Evolutionary conservation across 140 eudicot genomes (phyloP), one percentile per base, ranked within the genome.

Genomic region (Bidens hawaiensis): DNA sequence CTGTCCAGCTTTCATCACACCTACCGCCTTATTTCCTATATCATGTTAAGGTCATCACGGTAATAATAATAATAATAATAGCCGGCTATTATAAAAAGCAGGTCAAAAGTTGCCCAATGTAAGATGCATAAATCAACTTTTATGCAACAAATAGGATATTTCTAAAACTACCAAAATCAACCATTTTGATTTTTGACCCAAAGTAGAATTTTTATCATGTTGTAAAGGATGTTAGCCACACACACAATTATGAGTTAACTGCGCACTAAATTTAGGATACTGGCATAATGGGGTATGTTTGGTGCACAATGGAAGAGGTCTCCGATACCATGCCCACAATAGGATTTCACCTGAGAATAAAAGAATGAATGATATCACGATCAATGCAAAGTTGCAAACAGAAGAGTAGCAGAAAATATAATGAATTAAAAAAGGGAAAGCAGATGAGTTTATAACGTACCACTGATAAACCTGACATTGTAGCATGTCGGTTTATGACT

Each of bases 261-360:
- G 17, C 23, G 12, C 16, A 28, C 31, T 27, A 13, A 17, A 53
- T 34, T 22, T 61, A 84, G 98, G 96, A 87, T 91, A 91, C 98
- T 84, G 40, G 95, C 82, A 80, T 91, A 91, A 76, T 87, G 98
- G 48, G 98, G 98, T 47, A 91, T 87, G 73, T 87, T 91, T 65
- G 98, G 98, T 64, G 98, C 96, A 76, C 96, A 87, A 38, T 91
- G 98, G 85, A 91, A 91, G 76, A 87, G 98, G 61, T 87, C 98
- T 67, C 98, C 98, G 23, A 91, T 87, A 46, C 98, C 98, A 82
- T 91, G 98, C 58, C 98, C 98, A 60, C 93, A 80, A 68, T 82
- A 82, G 51, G 99, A 82, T 77, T 75, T 91, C 75, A 85, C 96
- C 99, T 91, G 69, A 56, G 71, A 27, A 6, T 15, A 16, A 22